phyloP scores from a whole-genome alignment of 176 grass and related monocot genomes.

The Bothriochloa decipiens region DNA sequence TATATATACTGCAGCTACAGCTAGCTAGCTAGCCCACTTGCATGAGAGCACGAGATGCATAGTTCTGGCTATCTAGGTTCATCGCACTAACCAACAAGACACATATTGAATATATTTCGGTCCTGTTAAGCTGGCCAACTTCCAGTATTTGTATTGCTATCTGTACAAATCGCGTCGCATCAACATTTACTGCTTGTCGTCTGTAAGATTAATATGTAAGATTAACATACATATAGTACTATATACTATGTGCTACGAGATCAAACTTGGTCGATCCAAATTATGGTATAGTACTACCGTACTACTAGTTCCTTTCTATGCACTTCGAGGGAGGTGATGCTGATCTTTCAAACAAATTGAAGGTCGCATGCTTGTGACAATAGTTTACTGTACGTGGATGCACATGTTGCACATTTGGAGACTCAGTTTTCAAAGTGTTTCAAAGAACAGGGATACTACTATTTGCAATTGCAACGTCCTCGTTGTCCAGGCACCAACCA shows the following conservation, averaged over 20 bases:
- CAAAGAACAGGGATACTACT: background rate
- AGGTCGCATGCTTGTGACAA: background rate
- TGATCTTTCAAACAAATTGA: background rate
- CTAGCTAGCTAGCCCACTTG: constrained; percentile 24
- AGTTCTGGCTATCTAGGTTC: constrained; percentile 27
- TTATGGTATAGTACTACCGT: background rate
- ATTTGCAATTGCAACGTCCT: too few relatives aligned
- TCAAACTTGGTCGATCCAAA: background rate
- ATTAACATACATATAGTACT: too few relatives aligned
- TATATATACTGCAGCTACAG: background rate
- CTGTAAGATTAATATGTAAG: background rate
- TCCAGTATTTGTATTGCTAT: background rate
- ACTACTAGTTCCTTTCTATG: too few relatives aligned
- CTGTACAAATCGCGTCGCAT: background rate
- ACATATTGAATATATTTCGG: constrained; percentile 16
- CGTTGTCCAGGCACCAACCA: background rate
- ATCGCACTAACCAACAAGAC: constrained; percentile 21
- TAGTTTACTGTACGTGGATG: background rate
- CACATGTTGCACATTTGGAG: constrained; percentile 28
- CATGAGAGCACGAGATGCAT: constrained; percentile 9
- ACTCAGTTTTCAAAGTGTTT: background rate
- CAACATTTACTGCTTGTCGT: background rate
- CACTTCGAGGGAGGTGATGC: too few relatives aligned
- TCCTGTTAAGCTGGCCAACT: background rate
- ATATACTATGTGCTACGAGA: background rate